A percentile compares a stretch with the other conserved stretches of the same genome.
phyloP scores from a whole-genome alignment of 192 early-diverging fungal genomes.

The Podochytrium sp. region DNA sequence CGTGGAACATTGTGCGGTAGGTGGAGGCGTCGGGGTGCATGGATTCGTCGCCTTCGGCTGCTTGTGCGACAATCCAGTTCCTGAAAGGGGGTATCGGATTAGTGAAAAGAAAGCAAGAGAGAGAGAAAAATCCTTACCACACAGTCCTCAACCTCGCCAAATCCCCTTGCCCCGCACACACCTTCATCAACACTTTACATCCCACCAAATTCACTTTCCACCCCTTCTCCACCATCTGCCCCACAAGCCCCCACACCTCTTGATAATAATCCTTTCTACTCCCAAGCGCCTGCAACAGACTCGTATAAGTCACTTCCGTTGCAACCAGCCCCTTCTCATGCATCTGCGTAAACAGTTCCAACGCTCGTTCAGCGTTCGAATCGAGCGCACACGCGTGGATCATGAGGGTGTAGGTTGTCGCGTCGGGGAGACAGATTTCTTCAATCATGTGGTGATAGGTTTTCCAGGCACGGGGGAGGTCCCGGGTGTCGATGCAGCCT shows the following conservation, averaged over 20 bases:
- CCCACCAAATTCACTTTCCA: slow-evolving; percentile 79
- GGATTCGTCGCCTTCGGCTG: not conserved
- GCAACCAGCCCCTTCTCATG: slow-evolving; percentile 66
- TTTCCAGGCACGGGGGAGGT: slow-evolving; percentile 84
- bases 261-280: slow-evolving; percentile 80
- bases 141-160: slow-evolving; percentile 66
- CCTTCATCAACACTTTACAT: slow-evolving; percentile 81
- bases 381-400: slow-evolving; percentile 87
- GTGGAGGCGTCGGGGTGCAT: not conserved
- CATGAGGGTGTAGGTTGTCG: slow-evolving; percentile 84
- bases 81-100: not conserved
- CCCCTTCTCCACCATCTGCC: slow-evolving; percentile 85
- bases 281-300: slow-evolving; percentile 83
- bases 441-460: slow-evolving; percentile 87
- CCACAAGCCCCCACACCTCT: slow-evolving; percentile 78
- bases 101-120: not conserved
- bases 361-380: slow-evolving; percentile 84
- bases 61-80: slow-evolving; percentile 13
- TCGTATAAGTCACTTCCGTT: slow-evolving; percentile 86
- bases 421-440: slow-evolving; percentile 77
- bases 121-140: slow-evolving; percentile 42
- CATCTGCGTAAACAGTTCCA: slow-evolving; percentile 93
- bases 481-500: slow-evolving; percentile 72
- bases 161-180: slow-evolving; percentile 75
- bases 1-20: slow-evolving; percentile 8